Percentiles rank a stretch among this genome's conserved stretches.
Conservation (phyloP, 1,284 basidiomycete species). For the Sutorius eximius region DNA sequence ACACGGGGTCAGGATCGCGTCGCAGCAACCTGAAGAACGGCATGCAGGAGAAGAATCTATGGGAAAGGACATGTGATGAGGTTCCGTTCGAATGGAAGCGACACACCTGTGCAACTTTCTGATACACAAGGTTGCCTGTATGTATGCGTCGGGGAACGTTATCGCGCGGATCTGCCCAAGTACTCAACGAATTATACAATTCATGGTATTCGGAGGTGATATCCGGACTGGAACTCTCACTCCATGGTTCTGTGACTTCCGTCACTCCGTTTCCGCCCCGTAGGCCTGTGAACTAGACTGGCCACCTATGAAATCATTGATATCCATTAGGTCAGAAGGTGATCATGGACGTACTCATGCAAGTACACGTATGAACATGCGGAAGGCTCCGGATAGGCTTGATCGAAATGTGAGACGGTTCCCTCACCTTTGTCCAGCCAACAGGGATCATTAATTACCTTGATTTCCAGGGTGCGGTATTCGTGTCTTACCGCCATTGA, state of each 20-base stretch:
- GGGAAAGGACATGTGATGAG: slow-evolving; percentile 7
- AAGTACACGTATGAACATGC: slow-evolving; percentile 34
- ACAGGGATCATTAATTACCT: slow-evolving; percentile 20
- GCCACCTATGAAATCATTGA: slow-evolving; percentile 16
- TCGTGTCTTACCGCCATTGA: slow-evolving; percentile 43
- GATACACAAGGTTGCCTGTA: slow-evolving; percentile 37
- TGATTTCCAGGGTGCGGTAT: slow-evolving; percentile 12
- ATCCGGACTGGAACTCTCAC: slow-evolving; percentile 18
- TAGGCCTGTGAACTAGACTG: slow-evolving; percentile 26
- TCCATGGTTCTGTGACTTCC: slow-evolving; percentile 9
- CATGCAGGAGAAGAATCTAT: slow-evolving; percentile 46
- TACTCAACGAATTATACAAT: slow-evolving; percentile 28
- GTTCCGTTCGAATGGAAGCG: slow-evolving; percentile 19
- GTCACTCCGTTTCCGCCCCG: slow-evolving; percentile 3
- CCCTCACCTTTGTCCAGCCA: slow-evolving; percentile 36
- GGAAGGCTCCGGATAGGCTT: slow-evolving; percentile 45
- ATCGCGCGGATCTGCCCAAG: slow-evolving; percentile 29
- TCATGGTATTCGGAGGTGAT: slow-evolving; percentile 27
- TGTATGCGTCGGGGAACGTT: slow-evolving; percentile 26
- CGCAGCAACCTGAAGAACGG: slow-evolving; percentile 40
- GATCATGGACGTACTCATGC: slow-evolving; percentile 29
- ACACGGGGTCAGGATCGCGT: slow-evolving; percentile 32
- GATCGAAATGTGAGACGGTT: slow-evolving; percentile 43
- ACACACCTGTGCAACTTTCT: slow-evolving; percentile 36
- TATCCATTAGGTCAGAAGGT: neutral